These are phyloP conservation scores for Crataegus laevigata DNA, from an alignment of 306 rosid species.

Conservation along the genomic window DNA sequence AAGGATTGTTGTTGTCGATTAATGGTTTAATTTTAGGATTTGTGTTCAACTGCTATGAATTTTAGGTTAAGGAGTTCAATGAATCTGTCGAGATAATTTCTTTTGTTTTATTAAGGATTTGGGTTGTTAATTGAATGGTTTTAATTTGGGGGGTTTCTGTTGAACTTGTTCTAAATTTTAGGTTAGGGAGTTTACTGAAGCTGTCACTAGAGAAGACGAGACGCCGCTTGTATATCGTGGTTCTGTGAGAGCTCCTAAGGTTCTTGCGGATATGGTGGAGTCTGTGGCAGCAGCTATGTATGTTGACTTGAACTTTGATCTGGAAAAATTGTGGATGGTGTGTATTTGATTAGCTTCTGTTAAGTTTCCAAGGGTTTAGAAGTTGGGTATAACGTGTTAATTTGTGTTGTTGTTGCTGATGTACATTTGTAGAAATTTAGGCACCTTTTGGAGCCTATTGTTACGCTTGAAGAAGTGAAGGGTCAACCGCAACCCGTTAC, in stretches of 20 bases:
- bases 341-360: slow-evolving; percentile 10
- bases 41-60: not conserved
- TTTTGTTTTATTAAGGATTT: not conserved
- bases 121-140: not conserved
- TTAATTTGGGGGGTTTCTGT: not conserved
- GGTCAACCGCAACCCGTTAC: slow-evolving; percentile 67
- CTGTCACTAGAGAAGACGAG: slow-evolving; percentile 29
- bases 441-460: slow-evolving; percentile 60
- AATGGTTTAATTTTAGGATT: not conserved
- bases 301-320: slow-evolving; percentile 47
- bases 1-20: not conserved
- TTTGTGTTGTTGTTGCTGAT: not conserved
- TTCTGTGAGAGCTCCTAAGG: slow-evolving; percentile 64
- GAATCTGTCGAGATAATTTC: slow-evolving; percentile 33
- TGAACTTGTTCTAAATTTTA: slow-evolving; percentile 5
- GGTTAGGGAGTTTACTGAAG: slow-evolving; percentile 46
- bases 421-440: slow-evolving; percentile 37
- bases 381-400: not conserved
- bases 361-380: not conserved
- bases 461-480: slow-evolving; percentile 39
- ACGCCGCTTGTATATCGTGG: slow-evolving; percentile 42
- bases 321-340: slow-evolving; percentile 62
- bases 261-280: slow-evolving; percentile 84
- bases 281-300: slow-evolving; percentile 70
- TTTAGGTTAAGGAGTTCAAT: slow-evolving; percentile 45